phyloP scores from a whole-genome alignment of 805 yeast genomes.

The Saccharomyces jurei region DNA sequence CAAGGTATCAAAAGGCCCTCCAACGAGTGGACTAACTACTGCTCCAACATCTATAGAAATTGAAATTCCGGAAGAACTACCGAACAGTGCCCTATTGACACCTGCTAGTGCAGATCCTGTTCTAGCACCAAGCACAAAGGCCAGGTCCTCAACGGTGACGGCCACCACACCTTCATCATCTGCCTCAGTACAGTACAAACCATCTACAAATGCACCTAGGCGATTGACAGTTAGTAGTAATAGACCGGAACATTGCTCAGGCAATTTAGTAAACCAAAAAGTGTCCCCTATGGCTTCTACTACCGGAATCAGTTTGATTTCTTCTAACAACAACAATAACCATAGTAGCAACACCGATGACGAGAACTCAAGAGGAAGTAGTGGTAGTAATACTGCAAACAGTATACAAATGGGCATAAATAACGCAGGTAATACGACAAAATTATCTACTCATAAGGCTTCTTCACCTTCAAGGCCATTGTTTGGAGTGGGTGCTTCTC shows the following conservation, averaged over 20 bases:
- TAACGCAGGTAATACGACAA: neutral
- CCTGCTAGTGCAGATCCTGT: constrained; percentile 24
- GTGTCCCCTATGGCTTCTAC: neutral
- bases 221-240: constrained; percentile 28
- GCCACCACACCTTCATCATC: constrained; percentile 5
- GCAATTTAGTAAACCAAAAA: constrained; percentile 14
- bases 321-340: constrained; percentile 4
- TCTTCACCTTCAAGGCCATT: constrained; percentile 12
- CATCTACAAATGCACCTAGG: constrained; percentile 21
- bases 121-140: constrained; percentile 28
- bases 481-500: constrained; percentile 8
- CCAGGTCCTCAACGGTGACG: constrained; percentile 30
- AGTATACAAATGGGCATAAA: neutral
- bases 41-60: constrained; percentile 52
- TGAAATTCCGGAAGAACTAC: constrained; percentile 52
- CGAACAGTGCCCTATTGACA: constrained; percentile 17
- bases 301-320: neutral
- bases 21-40: constrained; percentile 29
- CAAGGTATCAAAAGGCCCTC: constrained; percentile 14
- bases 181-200: constrained; percentile 14
- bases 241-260: constrained; percentile 13
- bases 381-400: constrained; percentile 7
- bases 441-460: neutral
- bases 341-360: constrained; percentile 9
- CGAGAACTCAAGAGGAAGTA: constrained; percentile 11